A percentile compares a stretch with the other conserved stretches of the same genome.
phyloP scores from a whole-genome alignment of 805 yeast genomes.

The Barnettozyma sp. region DNA sequence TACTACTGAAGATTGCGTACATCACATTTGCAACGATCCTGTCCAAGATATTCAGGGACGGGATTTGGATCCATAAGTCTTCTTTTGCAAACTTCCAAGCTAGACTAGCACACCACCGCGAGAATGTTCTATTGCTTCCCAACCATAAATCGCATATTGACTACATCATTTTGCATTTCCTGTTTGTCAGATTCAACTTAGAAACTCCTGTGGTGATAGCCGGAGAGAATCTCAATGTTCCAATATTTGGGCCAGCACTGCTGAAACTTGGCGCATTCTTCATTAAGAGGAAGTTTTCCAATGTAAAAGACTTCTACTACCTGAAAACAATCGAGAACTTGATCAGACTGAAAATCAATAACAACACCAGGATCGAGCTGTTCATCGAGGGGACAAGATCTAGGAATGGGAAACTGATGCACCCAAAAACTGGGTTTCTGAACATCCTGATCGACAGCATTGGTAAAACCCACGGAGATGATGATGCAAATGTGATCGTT shows the following conservation, averaged over 20 bases:
- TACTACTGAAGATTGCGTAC: conserved; percentile 14
- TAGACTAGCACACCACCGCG: conserved; percentile 2
- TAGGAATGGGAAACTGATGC: conserved; percentile 21
- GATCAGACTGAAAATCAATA: conserved; percentile 7
- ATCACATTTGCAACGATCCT: conserved; percentile 12
- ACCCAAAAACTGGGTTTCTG: conserved; percentile 20
- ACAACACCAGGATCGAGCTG: conserved; percentile 14
- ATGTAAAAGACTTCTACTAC: conserved; percentile 16
- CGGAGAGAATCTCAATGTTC: conserved; percentile 22
- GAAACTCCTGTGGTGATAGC: conserved; percentile 22
- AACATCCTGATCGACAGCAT: conserved; percentile 14
- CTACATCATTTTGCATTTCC: conserved; percentile 19
- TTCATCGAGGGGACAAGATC: conserved; percentile 23
- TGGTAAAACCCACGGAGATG: conserved; percentile 1
- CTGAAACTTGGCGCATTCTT: conserved; percentile 18
- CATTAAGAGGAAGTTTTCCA: conserved; percentile 18
- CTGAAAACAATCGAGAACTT: conserved; percentile 10
- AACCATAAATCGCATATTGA: conserved; percentile 22
- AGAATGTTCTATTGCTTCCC: conserved; percentile 15
- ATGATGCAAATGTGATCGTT: conserved; percentile 5
- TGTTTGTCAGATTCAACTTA: conserved; percentile 14
- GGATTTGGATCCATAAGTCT: conserved; percentile 18
- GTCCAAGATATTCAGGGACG: conserved; percentile 19
- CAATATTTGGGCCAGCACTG: conserved; percentile 17
- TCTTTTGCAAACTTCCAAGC: conserved; percentile 11